phyloP scores from a whole-genome alignment of 257 asterid genomes.

The Oldenlandia corymbosa region DNA sequence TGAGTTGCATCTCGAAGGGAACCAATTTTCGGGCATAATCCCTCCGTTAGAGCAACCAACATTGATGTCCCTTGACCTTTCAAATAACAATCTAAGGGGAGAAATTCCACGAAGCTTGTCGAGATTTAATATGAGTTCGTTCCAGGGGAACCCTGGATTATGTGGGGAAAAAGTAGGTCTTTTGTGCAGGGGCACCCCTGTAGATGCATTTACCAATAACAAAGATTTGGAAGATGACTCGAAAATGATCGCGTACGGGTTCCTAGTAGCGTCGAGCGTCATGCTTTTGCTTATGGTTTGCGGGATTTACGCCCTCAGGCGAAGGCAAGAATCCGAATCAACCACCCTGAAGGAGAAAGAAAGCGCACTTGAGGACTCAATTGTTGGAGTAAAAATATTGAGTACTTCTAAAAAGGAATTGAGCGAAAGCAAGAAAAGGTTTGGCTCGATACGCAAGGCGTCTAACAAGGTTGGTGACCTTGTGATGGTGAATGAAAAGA shows the following conservation, averaged over 20 bases:
- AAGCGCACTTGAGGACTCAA: constrained; percentile 7
- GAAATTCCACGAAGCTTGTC: constrained; percentile 45
- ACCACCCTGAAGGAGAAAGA: not conserved
- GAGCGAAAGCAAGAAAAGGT: constrained; percentile 7
- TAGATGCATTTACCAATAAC: too few species aligned
- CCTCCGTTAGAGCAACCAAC: constrained; percentile 40
- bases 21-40: constrained; percentile 53
- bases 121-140: constrained; percentile 30
- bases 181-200: constrained; percentile 17
- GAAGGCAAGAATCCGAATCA: not conserved
- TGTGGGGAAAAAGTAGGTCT: constrained; percentile 40
- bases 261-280: constrained; percentile 8
- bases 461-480: constrained; percentile 35
- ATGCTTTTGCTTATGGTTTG: constrained; percentile 14
- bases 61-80: constrained; percentile 35
- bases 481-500: constrained; percentile 46
- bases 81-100: constrained; percentile 55
- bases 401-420: constrained; percentile 25
- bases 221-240: not conserved
- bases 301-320: constrained; percentile 18
- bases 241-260: constrained; percentile 8
- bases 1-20: constrained; percentile 60
- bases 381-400: not conserved
- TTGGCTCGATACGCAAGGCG: constrained; percentile 14
- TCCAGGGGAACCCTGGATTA: constrained; percentile 52